Conservation (phyloP, 106 monocot genomes). For the Allium fistulosum region DNA sequence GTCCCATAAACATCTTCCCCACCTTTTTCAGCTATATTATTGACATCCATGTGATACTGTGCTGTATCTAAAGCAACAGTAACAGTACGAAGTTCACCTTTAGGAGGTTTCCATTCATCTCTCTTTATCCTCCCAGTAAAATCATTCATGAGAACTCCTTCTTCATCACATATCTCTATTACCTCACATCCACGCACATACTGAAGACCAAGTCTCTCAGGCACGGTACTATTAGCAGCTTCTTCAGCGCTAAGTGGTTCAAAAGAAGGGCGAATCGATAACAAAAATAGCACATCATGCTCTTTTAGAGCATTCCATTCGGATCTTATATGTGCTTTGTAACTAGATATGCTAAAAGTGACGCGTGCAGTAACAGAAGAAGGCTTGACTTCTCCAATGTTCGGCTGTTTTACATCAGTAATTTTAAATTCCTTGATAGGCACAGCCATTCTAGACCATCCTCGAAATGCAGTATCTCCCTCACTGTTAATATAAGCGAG, state of each 20-base stretch:
- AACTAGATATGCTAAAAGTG: slow-evolving; percentile 87
- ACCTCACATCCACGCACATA: slow-evolving; percentile 98
- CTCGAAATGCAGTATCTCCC: slow-evolving; percentile 93
- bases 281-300: slow-evolving; percentile 95
- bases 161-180: slow-evolving; percentile 90
- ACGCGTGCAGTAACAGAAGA: slow-evolving; percentile 86
- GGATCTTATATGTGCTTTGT: slow-evolving; percentile 79
- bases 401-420: slow-evolving; percentile 86
- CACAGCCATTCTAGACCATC: slow-evolving; percentile 99
- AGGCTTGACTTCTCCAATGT: slow-evolving; percentile 96
- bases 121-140: slow-evolving; percentile 95
- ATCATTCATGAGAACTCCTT: slow-evolving; percentile 98
- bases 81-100: slow-evolving; percentile 91
- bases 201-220: slow-evolving; percentile 85
- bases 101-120: slow-evolving; percentile 99
- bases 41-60: slow-evolving; percentile 92
- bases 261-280: slow-evolving; percentile 96
- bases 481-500: slow-evolving; percentile 91
- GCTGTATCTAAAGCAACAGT: slow-evolving; percentile 88
- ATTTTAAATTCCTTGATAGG: slow-evolving; percentile 84
- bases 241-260: slow-evolving; percentile 91
- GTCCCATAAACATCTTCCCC: slow-evolving; percentile 79
- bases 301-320: slow-evolving; percentile 97
- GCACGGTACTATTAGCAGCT: slow-evolving; percentile 80
- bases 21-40: slow-evolving; percentile 64